Evolutionary conservation across 2,329 filamentous ascomycete genomes (phyloP).

Genomic region (Bimuria novae-zelandiae): DNA sequence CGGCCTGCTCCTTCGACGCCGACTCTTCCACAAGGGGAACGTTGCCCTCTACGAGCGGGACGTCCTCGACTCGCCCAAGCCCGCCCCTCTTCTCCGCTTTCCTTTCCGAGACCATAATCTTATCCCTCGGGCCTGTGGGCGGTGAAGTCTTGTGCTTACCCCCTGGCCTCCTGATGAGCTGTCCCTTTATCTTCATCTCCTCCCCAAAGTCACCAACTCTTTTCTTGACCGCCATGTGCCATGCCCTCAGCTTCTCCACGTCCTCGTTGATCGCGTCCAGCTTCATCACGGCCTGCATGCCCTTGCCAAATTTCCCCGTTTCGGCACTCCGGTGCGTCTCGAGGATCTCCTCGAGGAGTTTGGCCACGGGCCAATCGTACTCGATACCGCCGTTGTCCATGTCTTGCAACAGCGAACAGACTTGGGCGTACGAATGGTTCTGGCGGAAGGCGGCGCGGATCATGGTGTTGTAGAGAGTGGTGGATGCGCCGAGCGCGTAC

Average conservation of each 20-base stretch:
- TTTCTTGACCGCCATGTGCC: conserved; percentile 35
- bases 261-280: conserved; percentile 44
- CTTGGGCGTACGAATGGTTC: conserved; percentile 61
- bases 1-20: not conserved
- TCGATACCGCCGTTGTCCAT: conserved; percentile 68
- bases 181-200: conserved; percentile 7
- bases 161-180: not conserved
- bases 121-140: not conserved
- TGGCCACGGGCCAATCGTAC: conserved; percentile 57
- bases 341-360: conserved; percentile 44
- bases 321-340: conserved; percentile 27
- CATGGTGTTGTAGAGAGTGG: conserved; percentile 70
- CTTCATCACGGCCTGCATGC: conserved; percentile 35
- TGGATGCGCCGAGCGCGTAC: conserved; percentile 73
- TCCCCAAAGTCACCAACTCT: conserved; percentile 33
- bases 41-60: not conserved
- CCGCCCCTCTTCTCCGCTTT: not conserved
- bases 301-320: conserved; percentile 31
- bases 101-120: not conserved
- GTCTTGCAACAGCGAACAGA: conserved; percentile 64
- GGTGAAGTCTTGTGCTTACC: not conserved
- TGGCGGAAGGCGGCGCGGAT: conserved; percentile 65
- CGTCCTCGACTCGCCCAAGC: not conserved
- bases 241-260: conserved; percentile 33
- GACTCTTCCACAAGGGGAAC: not conserved